A percentile compares a stretch with the other conserved stretches of the same genome.
These are phyloP conservation scores for Sedum album DNA, from an alignment of 164 flowering plant genomes.

Conservation along the genomic window DNA sequence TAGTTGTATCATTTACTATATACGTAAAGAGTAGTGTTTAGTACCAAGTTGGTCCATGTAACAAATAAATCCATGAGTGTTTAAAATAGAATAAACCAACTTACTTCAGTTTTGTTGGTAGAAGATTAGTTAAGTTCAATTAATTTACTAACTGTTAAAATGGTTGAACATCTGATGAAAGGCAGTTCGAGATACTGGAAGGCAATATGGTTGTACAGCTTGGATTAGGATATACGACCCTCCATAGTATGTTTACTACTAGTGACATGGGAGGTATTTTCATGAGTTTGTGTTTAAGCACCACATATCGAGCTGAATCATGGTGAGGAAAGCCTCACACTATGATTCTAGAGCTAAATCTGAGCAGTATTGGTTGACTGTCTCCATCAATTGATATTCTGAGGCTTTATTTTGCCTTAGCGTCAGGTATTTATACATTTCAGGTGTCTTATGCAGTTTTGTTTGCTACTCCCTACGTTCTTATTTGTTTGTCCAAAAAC, in stretches of 20 bases:
- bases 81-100: no score
- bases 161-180: not conserved
- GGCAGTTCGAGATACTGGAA: not conserved
- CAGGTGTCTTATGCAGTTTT: not conserved
- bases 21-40: no score
- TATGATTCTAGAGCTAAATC: conserved; percentile 15
- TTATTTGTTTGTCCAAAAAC: no score
- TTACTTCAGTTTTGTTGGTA: no score
- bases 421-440: not conserved
- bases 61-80: no score
- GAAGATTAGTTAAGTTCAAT: no score
- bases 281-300: conserved; percentile 15
- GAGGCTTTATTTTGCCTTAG: conserved; percentile 10
- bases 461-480: no score
- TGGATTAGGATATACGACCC: not conserved
- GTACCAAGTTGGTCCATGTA: no score
- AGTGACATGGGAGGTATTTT: conserved; percentile 16
- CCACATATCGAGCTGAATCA: conserved; percentile 20
- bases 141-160: no score
- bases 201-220: not conserved
- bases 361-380: conserved; percentile 14
- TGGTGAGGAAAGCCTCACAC: conserved; percentile 12
- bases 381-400: conserved; percentile 11
- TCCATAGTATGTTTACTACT: conserved; percentile 25
- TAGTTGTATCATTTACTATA: no score